These are phyloP conservation scores for Phoenix dactylifera DNA, from an alignment of 176 grass and related monocot species.

Conservation along the genomic window DNA sequence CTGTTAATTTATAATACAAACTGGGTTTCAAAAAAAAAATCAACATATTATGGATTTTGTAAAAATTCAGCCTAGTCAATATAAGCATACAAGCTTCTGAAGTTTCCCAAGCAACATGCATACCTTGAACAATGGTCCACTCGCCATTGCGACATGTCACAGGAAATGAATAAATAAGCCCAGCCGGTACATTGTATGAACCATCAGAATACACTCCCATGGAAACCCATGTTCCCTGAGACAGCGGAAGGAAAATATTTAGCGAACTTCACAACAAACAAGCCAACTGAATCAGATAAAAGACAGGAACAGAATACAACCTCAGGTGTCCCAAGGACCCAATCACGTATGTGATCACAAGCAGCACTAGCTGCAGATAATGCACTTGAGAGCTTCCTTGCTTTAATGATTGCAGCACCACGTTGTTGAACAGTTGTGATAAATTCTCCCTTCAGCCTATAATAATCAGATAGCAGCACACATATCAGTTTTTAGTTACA, in stretches of 20 bases:
- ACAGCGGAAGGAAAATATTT: background rate
- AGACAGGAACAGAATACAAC: conserved; percentile 22
- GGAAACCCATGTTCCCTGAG: conserved; percentile 86
- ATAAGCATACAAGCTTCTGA: background rate
- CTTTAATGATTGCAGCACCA: conserved; percentile 96
- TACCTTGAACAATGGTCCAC: conserved; percentile 92
- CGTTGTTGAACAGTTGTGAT: conserved; percentile 83
- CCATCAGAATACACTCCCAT: conserved; percentile 97
- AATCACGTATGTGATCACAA: conserved; percentile 93
- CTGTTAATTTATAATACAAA: too few species aligned
- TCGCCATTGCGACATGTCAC: conserved; percentile 71
- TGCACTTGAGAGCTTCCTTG: conserved; percentile 90
- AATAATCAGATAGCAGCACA: background rate
- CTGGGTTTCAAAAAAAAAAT: background rate
- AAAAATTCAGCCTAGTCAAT: background rate
- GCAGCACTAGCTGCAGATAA: conserved; percentile 94
- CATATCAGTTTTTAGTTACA: too few species aligned
- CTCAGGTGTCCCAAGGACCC: conserved; percentile 93
- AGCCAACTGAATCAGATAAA: background rate
- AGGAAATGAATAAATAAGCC: conserved; percentile 94
- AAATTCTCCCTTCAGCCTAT: conserved; percentile 70
- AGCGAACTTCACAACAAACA: background rate
- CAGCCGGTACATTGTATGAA: conserved; percentile 84
- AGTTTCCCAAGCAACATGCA: conserved; percentile 1
- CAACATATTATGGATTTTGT: background rate